A percentile compares a stretch with the other conserved stretches of the same genome.
Conservation (phyloP, 768 basidiomycete species). For the Tulasnella calospora region DNA sequence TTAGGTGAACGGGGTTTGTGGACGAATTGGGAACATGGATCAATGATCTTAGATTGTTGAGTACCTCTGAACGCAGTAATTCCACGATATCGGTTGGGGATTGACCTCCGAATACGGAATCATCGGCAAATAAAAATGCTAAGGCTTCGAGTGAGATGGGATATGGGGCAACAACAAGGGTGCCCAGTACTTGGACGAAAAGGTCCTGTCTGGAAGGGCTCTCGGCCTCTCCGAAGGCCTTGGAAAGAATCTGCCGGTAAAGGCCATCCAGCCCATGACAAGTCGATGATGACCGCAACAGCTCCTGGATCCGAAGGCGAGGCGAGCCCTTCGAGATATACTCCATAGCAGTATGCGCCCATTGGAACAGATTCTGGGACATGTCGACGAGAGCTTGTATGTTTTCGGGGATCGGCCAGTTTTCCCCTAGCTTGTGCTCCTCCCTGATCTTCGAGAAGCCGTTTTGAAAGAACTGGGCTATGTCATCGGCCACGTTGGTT, state of each 20-base stretch:
- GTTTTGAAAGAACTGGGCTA: background rate
- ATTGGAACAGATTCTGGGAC: background rate
- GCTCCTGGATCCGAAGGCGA: background rate
- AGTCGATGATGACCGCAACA: background rate
- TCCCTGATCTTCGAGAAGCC: background rate
- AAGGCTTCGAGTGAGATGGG: background rate
- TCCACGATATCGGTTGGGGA: background rate
- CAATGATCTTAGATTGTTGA: background rate
- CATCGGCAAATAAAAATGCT: background rate
- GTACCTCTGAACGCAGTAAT: background rate
- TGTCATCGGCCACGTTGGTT: background rate
- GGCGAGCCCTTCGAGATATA: background rate
- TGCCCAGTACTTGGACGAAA: background rate
- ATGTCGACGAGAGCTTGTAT: background rate
- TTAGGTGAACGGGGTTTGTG: background rate
- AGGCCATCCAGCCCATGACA: background rate
- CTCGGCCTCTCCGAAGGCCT: background rate
- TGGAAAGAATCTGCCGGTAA: background rate
- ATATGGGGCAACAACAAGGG: background rate
- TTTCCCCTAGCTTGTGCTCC: background rate
- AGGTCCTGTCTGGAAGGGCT: background rate
- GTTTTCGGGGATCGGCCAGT: background rate
- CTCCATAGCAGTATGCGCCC: background rate
- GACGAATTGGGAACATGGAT: background rate
- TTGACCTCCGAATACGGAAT: background rate